A percentile compares a stretch with the other conserved stretches of the same genome.
These are phyloP conservation scores for Pythium pyrilobum DNA, from an alignment of 352 stramenopile genomes.

Conservation along the genomic window DNA sequence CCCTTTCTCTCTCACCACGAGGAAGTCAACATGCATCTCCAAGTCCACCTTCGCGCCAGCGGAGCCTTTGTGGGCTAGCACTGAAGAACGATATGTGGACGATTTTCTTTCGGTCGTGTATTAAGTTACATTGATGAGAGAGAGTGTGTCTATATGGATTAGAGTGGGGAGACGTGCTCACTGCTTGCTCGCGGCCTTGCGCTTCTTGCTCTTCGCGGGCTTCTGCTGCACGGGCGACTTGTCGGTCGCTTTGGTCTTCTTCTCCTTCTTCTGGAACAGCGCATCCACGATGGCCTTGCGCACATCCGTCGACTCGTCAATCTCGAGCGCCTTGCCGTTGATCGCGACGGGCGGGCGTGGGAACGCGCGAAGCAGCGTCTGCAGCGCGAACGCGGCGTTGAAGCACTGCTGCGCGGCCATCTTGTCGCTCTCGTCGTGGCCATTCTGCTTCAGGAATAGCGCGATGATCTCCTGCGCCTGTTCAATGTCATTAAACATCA, in stretches of 20 bases:
- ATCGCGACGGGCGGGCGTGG: conserved; percentile 47
- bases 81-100: background rate
- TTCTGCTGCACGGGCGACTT: conserved; percentile 13
- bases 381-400: conserved; percentile 69
- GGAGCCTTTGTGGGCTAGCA: conserved; percentile 36
- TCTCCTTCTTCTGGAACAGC: conserved; percentile 45
- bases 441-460: conserved; percentile 58
- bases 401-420: conserved; percentile 63
- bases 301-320: conserved; percentile 38
- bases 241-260: conserved; percentile 14
- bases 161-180: background rate
- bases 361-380: conserved; percentile 71
- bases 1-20: conserved; percentile 71
- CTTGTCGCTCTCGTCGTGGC: conserved; percentile 32
- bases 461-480: conserved; percentile 35
- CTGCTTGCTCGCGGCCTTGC: conserved; percentile 15
- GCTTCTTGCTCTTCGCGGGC: conserved; percentile 19
- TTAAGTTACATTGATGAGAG: conserved; percentile 5
- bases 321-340: conserved; percentile 34
- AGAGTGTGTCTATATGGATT: background rate
- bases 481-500: background rate
- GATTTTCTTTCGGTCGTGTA: conserved; percentile 1
- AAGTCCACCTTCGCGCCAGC: conserved; percentile 62
- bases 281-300: conserved; percentile 16
- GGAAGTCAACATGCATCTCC: conserved; percentile 71